Base-by-base conservation (phyloP, 2,329 filamentous ascomycete genomes). In the Talaromyces pinophilus region DNA sequence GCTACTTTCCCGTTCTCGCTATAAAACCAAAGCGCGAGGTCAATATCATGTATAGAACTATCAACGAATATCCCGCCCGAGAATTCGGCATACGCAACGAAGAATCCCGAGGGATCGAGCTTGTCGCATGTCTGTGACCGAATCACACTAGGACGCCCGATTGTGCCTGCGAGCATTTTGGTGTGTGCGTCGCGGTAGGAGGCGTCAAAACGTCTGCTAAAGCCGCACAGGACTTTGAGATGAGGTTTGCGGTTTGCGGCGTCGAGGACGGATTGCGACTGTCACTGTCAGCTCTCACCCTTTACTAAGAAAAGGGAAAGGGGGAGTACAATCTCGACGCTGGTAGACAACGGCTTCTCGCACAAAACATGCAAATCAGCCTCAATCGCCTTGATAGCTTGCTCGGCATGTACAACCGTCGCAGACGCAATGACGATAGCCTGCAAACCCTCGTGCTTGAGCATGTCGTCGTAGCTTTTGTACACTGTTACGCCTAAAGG, bases 1-100 rank as follows among this genome's bases (percentile, higher is more conserved):
- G 1, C 48, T 52, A 11, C 6, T 28, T 80, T 75, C 48, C 78
- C 80, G 57, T 85, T 81, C 57, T 84, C 77, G 10, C 85, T 85
- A 72, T 88, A 87, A 79, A 86, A 89, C 86, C 87, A 89, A 1
- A 89, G 79, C 0, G 86, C 82, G 1, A 90, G 82, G 68, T 89
- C 87, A 70, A 91, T 90, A 71, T 91, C 89, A 79, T 91, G 89
- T 72, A 91, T 87, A 62, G 85, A 87, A 78, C 86, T 89, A 79
- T 91, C 89, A 66, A 90, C 88, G 71, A 91, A 91, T 73, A 90
- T 89, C 25, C 88, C 88, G 40, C 89, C 88, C 1, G 81, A 85
- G 77, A 85, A 88, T 70, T 87, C 81, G 13, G 88, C 87, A 76
- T 90, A 91, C 25, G 83, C 81, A 64, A 91, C 87, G 74, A 90